Base-by-base conservation (phyloP, 2,329 filamentous ascomycete genomes). In the Anisogramma anomala region DNA sequence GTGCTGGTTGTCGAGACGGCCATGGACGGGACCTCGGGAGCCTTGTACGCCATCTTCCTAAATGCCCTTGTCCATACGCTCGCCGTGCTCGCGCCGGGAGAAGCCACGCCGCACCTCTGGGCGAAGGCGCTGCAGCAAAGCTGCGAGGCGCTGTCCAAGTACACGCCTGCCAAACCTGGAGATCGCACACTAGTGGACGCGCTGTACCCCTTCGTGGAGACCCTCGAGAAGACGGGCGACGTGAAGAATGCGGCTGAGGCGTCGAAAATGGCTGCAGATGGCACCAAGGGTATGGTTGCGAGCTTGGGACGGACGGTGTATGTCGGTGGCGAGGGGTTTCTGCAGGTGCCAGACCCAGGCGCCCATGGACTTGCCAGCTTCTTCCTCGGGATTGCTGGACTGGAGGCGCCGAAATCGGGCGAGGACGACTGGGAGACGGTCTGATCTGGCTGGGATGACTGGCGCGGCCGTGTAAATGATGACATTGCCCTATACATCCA, bases 151-250 rank as follows among this genome's bases (percentile, higher is more conserved):
- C 66, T 98, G 43, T 74, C 71, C 26, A 82, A 72, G 55, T 96
- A 96, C 61, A 98, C 91, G 2, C 88, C 89, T 1, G 91, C 91
- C 1, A 77, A 81, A 39, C 82, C 82, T 0, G 91, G 91, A 20
- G 91, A 98, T 58, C 74, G 91, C 37, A 98, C 91, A 0, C 66
- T 96, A 26, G 74, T 96, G 25, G 91, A 98, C 61, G 87, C 89
- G 1, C 67, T 98, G 36, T 75, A 84, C 48, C 91, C 91, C 2
- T 98, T 96, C 57, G 79, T 93, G 38, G 74, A 85, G 32, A 74
- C 71, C 3, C 70, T 96, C 2, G 68, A 63, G 6, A 61, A 72
- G 53, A 79, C 77, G 0, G 75, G 74, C 11, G 74, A 84, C 55
- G 58, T 91, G 15, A 71, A 75, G 49, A 69, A 77, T 56, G 88